Conservation (phyloP, 306 rosid species). For the Luffa aegyptiaca region DNA sequence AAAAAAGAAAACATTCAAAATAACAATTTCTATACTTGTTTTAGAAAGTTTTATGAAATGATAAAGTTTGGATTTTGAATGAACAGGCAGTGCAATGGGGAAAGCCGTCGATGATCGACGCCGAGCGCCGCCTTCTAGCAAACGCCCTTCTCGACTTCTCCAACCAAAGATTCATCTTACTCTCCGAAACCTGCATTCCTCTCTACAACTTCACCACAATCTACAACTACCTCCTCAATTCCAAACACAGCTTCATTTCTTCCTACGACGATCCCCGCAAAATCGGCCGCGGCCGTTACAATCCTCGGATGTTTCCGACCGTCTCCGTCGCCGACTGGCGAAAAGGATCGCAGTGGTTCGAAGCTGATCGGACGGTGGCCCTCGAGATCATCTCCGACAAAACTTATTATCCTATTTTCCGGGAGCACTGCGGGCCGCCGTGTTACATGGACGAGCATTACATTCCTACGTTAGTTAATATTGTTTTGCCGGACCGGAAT, state of each 20-base stretch:
- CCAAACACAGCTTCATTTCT: conserved; percentile 18
- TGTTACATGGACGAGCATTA: conserved; percentile 55
- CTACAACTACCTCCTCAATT: conserved; percentile 20
- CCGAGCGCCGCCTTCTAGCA: conserved; percentile 41
- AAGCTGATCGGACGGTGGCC: conserved; percentile 25
- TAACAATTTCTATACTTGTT: too few relatives aligned
- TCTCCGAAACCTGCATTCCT: conserved; percentile 41
- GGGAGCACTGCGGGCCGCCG: conserved; percentile 30
- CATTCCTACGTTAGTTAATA: conserved; percentile 33
- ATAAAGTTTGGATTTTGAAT: not conserved
- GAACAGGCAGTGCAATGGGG: conserved; percentile 41
- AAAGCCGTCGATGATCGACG: conserved; percentile 31
- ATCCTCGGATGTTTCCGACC: conserved; percentile 24
- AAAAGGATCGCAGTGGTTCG: conserved; percentile 54
- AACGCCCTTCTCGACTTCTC: conserved; percentile 37
- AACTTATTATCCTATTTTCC: conserved; percentile 28
- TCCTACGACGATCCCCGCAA: conserved; percentile 41
- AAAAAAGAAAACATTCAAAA: too few relatives aligned
- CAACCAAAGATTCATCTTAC: conserved; percentile 36
- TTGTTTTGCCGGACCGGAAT: conserved; percentile 20
- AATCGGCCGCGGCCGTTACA: conserved; percentile 40
- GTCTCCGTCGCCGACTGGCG: conserved; percentile 30
- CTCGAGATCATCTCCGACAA: conserved; percentile 28
- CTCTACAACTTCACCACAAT: conserved; percentile 33
- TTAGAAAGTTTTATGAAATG: not conserved